Conservation (phyloP, 2,329 filamentous ascomycete species). For the Diaporthe vexans region DNA sequence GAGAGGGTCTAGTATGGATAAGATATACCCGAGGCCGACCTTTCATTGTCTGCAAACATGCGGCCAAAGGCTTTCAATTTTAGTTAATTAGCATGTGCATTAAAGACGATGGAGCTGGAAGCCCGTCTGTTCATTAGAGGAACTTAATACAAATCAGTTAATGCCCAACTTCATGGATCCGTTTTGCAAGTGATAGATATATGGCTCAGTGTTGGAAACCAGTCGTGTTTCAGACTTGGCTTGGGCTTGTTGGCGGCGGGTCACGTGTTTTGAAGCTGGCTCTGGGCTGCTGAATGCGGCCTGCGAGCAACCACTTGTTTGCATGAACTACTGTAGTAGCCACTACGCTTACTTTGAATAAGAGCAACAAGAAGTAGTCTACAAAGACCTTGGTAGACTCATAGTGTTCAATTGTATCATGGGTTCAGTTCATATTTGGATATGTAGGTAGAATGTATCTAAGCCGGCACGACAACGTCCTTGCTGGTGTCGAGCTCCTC, state of each 20-base stretch:
- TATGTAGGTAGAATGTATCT: background rate
- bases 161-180: background rate
- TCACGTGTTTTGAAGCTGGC: background rate
- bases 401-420: background rate
- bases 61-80: slow-evolving; percentile 40
- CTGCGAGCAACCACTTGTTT: background rate
- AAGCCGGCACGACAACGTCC: slow-evolving; percentile 57
- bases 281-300: background rate
- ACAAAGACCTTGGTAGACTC: background rate
- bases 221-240: background rate
- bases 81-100: slow-evolving; percentile 42
- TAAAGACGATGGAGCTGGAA: slow-evolving; percentile 40
- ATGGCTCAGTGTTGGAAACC: background rate
- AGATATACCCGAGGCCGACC: slow-evolving; percentile 38
- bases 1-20: slow-evolving; percentile 43
- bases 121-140: slow-evolving; percentile 43
- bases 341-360: background rate
- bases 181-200: background rate
- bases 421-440: too few species aligned
- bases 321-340: background rate
- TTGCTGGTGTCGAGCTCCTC: slow-evolving; percentile 75
- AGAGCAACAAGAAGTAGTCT: background rate
- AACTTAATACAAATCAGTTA: slow-evolving; percentile 45
- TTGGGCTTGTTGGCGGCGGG: background rate
- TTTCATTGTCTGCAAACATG: slow-evolving; percentile 40